A percentile compares a stretch with the other conserved stretches of the same genome.
phyloP scores from a whole-genome alignment of 202 grass and related monocot genomes.

The Dendrocalamus latiflorus region DNA sequence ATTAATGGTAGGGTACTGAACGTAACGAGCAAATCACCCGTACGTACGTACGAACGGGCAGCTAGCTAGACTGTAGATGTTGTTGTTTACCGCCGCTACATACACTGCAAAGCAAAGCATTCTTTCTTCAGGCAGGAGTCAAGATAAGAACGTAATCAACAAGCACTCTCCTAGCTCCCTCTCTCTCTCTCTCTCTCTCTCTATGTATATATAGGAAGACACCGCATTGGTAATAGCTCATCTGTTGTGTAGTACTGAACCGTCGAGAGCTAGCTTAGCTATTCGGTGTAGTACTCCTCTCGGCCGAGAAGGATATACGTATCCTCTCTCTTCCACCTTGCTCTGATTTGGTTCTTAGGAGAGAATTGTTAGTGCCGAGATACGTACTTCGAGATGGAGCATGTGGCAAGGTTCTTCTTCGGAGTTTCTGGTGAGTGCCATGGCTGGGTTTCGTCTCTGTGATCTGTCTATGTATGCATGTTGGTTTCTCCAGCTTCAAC shows the following conservation, averaged over 20 bases:
- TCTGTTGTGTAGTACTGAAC: not conserved
- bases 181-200: no score
- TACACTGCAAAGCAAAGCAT: not conserved
- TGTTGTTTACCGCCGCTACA: not conserved
- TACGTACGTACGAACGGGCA: not conserved
- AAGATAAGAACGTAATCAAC: constrained; percentile 16
- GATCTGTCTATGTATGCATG: not conserved
- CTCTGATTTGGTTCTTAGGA: not conserved
- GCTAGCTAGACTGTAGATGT: no score
- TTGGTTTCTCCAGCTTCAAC: not conserved
- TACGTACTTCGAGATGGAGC: constrained; percentile 24
- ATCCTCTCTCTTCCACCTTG: not conserved
- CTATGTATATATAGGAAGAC: not conserved
- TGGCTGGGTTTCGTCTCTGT: constrained; percentile 2
- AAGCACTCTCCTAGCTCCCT: not conserved
- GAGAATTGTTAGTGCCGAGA: not conserved
- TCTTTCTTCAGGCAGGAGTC: not conserved
- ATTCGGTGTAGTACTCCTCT: not conserved
- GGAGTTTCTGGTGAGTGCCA: constrained; percentile 38
- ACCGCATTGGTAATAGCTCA: not conserved
- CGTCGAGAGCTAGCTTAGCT: not conserved
- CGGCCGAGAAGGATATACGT: not conserved
- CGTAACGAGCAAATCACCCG: not conserved
- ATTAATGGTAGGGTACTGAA: not conserved
- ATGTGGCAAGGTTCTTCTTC: constrained; percentile 49